Conservation (phyloP, 371 early-diverging fungal genomes). For the Haplosporangium sp. region DNA sequence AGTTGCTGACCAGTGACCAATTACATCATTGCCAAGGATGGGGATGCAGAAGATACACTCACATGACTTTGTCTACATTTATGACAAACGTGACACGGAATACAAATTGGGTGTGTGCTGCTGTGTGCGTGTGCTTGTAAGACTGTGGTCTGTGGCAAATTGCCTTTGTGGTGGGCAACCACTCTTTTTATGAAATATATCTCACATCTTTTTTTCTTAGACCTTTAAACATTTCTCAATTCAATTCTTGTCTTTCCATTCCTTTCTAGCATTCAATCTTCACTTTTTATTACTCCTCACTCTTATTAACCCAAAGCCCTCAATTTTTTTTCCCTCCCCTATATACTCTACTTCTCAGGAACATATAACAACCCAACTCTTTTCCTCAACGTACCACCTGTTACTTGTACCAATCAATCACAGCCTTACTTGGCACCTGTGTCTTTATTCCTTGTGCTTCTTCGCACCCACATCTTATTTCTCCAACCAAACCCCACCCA, state of each 20-base stretch:
- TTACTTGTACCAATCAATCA: background rate
- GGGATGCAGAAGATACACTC: background rate
- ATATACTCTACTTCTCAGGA: background rate
- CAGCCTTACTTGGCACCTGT: background rate
- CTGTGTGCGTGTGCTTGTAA: conserved; percentile 1
- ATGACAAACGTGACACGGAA: background rate
- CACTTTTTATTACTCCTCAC: background rate
- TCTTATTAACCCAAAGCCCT: background rate
- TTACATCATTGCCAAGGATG: background rate
- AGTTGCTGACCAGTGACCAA: background rate
- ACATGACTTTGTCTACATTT: background rate
- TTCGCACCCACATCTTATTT: background rate
- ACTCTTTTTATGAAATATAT: background rate
- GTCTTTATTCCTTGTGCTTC: background rate
- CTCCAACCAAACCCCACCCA: conserved; percentile 6
- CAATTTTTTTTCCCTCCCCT: background rate
- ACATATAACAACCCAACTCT: background rate
- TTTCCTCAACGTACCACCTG: background rate
- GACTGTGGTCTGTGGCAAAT: background rate
- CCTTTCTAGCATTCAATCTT: background rate
- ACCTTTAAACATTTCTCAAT: too few species aligned
- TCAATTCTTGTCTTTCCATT: too few species aligned
- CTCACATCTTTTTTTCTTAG: background rate
- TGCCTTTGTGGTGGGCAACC: background rate
- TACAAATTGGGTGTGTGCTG: background rate